These are phyloP conservation scores for Haberlea rhodopensis DNA, from an alignment of 257 asterid species.

Conservation along the genomic window DNA sequence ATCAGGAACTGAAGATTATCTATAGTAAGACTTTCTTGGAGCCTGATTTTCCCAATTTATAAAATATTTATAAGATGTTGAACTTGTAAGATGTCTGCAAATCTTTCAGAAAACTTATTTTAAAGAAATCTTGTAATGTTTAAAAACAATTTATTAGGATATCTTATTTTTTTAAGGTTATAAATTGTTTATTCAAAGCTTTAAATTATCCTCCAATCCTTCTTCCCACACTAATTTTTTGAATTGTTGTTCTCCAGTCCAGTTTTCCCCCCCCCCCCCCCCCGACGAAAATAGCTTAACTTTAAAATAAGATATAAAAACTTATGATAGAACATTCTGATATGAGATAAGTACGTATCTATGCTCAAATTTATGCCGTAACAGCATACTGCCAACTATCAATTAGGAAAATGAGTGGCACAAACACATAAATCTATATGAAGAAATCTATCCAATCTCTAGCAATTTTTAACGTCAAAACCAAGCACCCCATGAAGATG, in stretches of 20 bases:
- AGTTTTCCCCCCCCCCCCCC: background rate
- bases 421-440: background rate
- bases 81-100: background rate
- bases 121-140: too few species aligned
- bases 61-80: background rate
- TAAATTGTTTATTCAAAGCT: too few species aligned
- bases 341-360: background rate
- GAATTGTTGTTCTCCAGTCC: background rate
- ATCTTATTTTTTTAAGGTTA: background rate
- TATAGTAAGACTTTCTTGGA: background rate
- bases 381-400: too few species aligned
- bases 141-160: too few species aligned
- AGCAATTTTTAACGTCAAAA: background rate
- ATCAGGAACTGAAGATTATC: conserved; percentile 16
- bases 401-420: background rate
- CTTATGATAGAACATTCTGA: background rate
- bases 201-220: background rate
- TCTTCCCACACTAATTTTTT: too few species aligned
- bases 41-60: background rate
- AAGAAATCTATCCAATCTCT: background rate
- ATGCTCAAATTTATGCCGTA: background rate
- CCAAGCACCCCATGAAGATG: background rate
- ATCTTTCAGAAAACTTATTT: too few species aligned
- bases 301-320: too few species aligned
- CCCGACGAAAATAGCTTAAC: too few species aligned